Evolutionary conservation across 2,329 filamentous ascomycete species (phyloP).

Genomic region (Hypoxylon sp.): DNA sequence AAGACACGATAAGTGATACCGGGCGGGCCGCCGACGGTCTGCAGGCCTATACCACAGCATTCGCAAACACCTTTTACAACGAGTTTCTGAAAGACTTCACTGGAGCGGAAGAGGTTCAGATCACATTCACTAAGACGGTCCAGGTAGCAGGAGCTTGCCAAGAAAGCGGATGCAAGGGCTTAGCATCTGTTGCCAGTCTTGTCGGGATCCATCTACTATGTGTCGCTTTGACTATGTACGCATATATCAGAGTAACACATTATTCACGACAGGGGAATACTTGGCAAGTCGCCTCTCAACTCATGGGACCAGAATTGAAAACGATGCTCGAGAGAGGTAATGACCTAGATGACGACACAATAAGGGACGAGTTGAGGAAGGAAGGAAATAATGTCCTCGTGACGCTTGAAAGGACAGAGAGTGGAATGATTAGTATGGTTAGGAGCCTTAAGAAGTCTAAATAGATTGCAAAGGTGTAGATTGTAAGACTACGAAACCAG

Average conservation of each 20-base stretch:
- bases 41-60: neutral
- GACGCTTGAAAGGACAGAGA: neutral
- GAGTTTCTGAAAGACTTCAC: conserved; percentile 1
- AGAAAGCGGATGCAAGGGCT: conserved; percentile 25
- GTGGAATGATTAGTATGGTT: neutral
- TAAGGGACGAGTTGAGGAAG: neutral
- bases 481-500: too few species aligned
- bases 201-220: conserved; percentile 23
- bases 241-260: conserved; percentile 23
- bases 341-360: neutral
- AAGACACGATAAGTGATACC: neutral
- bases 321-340: neutral
- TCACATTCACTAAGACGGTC: conserved; percentile 9
- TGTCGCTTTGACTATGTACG: conserved; percentile 19
- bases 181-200: conserved; percentile 17
- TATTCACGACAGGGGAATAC: conserved; percentile 36
- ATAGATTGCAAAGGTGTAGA: neutral
- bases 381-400: neutral
- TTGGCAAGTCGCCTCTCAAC: conserved; percentile 40
- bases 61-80: conserved; percentile 1
- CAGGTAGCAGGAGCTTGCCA: conserved; percentile 9
- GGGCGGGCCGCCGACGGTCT: neutral
- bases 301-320: conserved; percentile 20
- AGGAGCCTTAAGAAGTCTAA: neutral
- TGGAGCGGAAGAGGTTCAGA: neutral